Percentiles rank a stretch among this genome's conserved stretches.
Evolutionary conservation across 306 rosid genomes (phyloP).

Genomic region (Glycine latifolia): DNA sequence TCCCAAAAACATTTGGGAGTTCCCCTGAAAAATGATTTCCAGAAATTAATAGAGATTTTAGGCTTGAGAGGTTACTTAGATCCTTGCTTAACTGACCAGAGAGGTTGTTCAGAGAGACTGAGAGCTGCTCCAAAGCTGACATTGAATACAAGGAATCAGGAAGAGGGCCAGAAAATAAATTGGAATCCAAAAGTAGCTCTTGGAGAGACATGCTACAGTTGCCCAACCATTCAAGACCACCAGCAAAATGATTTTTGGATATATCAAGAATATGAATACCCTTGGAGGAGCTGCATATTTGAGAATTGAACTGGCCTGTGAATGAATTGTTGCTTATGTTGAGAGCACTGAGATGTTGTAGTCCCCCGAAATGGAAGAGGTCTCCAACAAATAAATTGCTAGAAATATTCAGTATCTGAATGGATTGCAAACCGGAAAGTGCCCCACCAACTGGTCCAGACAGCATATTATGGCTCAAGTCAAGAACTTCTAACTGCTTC

Average conservation of each 20-base stretch:
- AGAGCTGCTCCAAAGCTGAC: slow-evolving; percentile 60
- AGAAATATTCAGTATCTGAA: slow-evolving; percentile 61
- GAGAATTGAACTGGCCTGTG: slow-evolving; percentile 53
- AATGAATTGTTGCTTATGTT: slow-evolving; percentile 67
- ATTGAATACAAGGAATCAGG: slow-evolving; percentile 62
- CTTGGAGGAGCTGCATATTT: slow-evolving; percentile 60
- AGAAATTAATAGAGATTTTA: slow-evolving; percentile 54
- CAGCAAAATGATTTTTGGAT: slow-evolving; percentile 55
- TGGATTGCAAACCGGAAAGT: slow-evolving; percentile 56
- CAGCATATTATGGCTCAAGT: slow-evolving; percentile 65
- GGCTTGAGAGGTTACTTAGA: slow-evolving; percentile 61
- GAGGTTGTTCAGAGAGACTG: slow-evolving; percentile 59
- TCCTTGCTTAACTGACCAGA: slow-evolving; percentile 59
- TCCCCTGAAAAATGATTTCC: slow-evolving; percentile 61
- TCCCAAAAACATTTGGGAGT: slow-evolving; percentile 67
- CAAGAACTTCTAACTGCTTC: slow-evolving; percentile 61
- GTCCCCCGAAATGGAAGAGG: slow-evolving; percentile 44
- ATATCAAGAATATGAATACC: slow-evolving; percentile 59
- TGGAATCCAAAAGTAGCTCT: slow-evolving; percentile 55
- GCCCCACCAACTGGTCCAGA: slow-evolving; percentile 57
- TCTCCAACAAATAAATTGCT: slow-evolving; percentile 57
- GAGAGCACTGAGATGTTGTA: slow-evolving; percentile 58
- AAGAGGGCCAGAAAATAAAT: slow-evolving; percentile 57
- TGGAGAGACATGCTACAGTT: slow-evolving; percentile 58
- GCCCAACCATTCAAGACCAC: slow-evolving; percentile 58